phyloP scores from a whole-genome alignment of 2,329 filamentous ascomycete genomes.

The Microdochium paspali region DNA sequence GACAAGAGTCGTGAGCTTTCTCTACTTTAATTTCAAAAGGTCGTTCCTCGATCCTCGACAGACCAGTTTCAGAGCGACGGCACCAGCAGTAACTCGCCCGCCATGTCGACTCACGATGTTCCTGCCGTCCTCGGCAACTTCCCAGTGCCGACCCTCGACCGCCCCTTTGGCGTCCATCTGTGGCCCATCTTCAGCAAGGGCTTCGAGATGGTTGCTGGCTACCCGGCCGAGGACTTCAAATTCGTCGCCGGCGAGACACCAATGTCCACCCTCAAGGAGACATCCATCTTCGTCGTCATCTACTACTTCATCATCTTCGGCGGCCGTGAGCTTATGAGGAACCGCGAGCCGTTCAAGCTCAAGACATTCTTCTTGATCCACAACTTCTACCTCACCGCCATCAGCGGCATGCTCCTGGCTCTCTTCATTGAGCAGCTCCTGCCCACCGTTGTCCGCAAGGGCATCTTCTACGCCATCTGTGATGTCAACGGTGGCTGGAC shows the following conservation, averaged over 20 bases:
- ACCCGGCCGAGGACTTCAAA: constrained; percentile 75
- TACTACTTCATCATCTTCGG: constrained; percentile 96
- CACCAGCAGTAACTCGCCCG: constrained; percentile 6
- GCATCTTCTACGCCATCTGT: constrained; percentile 87
- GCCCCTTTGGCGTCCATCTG: constrained; percentile 81
- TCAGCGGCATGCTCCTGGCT: constrained; percentile 70
- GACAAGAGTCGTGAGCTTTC: neutral
- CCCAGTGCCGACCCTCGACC: constrained; percentile 73
- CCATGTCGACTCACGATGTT: constrained; percentile 22
- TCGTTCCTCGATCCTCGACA: neutral
- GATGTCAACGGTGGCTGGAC: constrained; percentile 80
- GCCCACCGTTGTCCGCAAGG: constrained; percentile 69
- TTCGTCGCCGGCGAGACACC: constrained; percentile 77
- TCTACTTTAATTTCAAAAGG: neutral
- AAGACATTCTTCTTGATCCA: constrained; percentile 88
- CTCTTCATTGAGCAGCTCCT: constrained; percentile 89
- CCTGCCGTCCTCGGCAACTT: constrained; percentile 42
- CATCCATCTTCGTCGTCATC: constrained; percentile 67
- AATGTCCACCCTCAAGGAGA: constrained; percentile 83
- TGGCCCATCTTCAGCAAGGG: constrained; percentile 93
- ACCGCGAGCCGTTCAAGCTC: constrained; percentile 75
- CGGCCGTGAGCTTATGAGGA: constrained; percentile 85
- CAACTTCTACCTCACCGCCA: constrained; percentile 86
- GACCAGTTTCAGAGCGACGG: neutral
- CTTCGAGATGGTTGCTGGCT: constrained; percentile 69